Conservation (phyloP, 2,329 filamentous ascomycete species). For the Talaromyces verruculosus region DNA sequence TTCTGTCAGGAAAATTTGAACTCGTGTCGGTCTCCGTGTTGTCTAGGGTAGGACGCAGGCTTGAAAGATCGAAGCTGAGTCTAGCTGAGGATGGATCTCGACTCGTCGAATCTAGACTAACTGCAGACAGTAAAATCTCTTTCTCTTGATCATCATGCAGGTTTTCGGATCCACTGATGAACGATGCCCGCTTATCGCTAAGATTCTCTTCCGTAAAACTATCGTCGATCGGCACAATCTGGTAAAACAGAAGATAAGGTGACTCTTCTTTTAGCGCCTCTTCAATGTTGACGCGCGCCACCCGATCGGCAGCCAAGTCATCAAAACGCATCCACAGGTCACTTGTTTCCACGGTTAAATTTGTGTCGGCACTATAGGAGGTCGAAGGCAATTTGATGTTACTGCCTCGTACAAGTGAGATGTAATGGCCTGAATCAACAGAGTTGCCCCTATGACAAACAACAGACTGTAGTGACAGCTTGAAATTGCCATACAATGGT, state of each 20-base stretch:
- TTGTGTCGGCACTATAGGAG: slow-evolving; percentile 29
- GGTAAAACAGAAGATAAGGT: slow-evolving; percentile 93
- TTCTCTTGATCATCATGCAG: slow-evolving; percentile 26
- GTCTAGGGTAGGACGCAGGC: slow-evolving; percentile 27
- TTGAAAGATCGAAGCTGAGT: slow-evolving; percentile 42
- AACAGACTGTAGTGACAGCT: slow-evolving; percentile 84
- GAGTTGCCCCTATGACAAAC: slow-evolving; percentile 89
- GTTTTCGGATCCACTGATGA: slow-evolving; percentile 27
- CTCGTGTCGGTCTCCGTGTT: slow-evolving; percentile 30
- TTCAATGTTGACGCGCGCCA: slow-evolving; percentile 75
- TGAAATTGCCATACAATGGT: slow-evolving; percentile 81
- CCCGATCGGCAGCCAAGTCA: slow-evolving; percentile 72
- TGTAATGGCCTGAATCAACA: slow-evolving; percentile 86
- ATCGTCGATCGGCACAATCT: slow-evolving; percentile 83
- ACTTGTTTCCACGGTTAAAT: slow-evolving; percentile 55
- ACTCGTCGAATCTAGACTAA: slow-evolving; percentile 26
- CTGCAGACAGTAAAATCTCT: slow-evolving; percentile 24
- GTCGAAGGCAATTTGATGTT: slow-evolving; percentile 40
- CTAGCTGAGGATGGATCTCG: slow-evolving; percentile 30
- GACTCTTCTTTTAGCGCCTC: slow-evolving; percentile 79
- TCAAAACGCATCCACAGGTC: slow-evolving; percentile 90
- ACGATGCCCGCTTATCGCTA: slow-evolving; percentile 36
- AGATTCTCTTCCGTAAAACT: slow-evolving; percentile 31
- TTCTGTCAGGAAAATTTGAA: slow-evolving; percentile 30
- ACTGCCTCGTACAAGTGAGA: slow-evolving; percentile 77